phyloP scores from a whole-genome alignment of 352 stramenopile species.

The Phytophthora sp. region DNA sequence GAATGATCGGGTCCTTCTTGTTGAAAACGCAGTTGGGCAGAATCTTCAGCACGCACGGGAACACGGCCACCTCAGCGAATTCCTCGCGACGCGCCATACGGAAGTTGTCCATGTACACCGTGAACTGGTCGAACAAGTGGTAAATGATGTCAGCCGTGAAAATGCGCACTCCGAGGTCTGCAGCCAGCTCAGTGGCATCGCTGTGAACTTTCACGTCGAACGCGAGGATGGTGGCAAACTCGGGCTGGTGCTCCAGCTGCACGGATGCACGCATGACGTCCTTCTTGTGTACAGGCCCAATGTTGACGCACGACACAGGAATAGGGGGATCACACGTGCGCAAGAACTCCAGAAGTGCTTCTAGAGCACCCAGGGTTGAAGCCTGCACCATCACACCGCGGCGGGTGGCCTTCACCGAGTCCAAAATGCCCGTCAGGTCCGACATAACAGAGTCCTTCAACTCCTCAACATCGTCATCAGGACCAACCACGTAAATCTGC shows the following conservation, averaged over 20 bases:
- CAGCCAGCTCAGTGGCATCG: slow-evolving; percentile 91
- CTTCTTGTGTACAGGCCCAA: slow-evolving; percentile 99
- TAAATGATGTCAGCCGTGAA: slow-evolving; percentile 99
- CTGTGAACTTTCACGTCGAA: slow-evolving; percentile 98
- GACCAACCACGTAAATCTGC: slow-evolving; percentile 96
- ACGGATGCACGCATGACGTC: slow-evolving; percentile 98
- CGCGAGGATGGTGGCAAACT: slow-evolving; percentile 98
- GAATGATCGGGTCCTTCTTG: slow-evolving; percentile 99
- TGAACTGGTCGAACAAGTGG: slow-evolving; percentile 99
- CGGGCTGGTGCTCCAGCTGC: slow-evolving; percentile 97
- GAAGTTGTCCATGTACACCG: slow-evolving; percentile 96
- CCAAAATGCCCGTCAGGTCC: slow-evolving; percentile 95
- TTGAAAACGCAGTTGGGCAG: slow-evolving; percentile 99
- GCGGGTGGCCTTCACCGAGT: slow-evolving; percentile 96
- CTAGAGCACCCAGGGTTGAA: slow-evolving; percentile 97
- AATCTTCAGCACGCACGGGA: slow-evolving; percentile 97
- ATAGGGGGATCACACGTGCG: slow-evolving; percentile 94
- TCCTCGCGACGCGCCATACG: slow-evolving; percentile 91
- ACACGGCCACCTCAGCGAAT: slow-evolving; percentile 93
- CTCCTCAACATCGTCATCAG: slow-evolving; percentile 97
- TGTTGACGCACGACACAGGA: slow-evolving; percentile 95
- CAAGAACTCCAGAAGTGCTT: slow-evolving; percentile 98
- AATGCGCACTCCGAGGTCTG: slow-evolving; percentile 96
- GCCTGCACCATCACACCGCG: slow-evolving; percentile 98
- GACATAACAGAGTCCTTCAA: slow-evolving; percentile 98